Evolutionary conservation across 1,284 basidiomycete genomes (phyloP).

Genomic region (Naganishia albida): DNA sequence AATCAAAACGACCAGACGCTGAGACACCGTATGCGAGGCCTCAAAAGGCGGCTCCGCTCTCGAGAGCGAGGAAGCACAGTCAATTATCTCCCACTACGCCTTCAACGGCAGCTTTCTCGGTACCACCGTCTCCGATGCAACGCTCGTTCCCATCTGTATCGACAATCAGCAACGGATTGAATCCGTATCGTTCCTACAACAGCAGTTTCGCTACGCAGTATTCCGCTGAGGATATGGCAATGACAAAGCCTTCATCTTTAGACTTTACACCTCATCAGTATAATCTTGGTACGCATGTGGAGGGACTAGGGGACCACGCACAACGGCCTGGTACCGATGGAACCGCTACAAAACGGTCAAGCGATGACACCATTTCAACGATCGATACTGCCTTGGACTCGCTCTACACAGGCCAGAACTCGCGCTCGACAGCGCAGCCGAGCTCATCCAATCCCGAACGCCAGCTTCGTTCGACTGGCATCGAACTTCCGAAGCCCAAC

Average conservation of each 20-base stretch:
- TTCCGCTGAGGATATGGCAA: background rate
- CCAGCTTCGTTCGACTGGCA: background rate
- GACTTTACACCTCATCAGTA: background rate
- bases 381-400: constrained; percentile 4
- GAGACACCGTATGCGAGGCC: background rate
- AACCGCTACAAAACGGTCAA: background rate
- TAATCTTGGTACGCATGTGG: background rate
- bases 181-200: background rate
- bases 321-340: background rate
- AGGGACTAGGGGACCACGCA: background rate
- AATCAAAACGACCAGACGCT: background rate
- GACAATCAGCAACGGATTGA: background rate
- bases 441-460: background rate
- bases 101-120: background rate
- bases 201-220: constrained; percentile 6
- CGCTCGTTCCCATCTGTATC: background rate
- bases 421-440: background rate
- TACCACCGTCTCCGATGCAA: background rate
- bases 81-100: background rate
- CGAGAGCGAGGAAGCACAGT: background rate
- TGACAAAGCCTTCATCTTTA: background rate
- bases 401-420: background rate
- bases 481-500: background rate
- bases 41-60: background rate
- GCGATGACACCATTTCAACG: constrained; percentile 2